Percentiles rank a stretch among this genome's conserved stretches.
Evolutionary conservation across 331 rosid species (phyloP).

Genomic region (Pyracantha coccinea): DNA sequence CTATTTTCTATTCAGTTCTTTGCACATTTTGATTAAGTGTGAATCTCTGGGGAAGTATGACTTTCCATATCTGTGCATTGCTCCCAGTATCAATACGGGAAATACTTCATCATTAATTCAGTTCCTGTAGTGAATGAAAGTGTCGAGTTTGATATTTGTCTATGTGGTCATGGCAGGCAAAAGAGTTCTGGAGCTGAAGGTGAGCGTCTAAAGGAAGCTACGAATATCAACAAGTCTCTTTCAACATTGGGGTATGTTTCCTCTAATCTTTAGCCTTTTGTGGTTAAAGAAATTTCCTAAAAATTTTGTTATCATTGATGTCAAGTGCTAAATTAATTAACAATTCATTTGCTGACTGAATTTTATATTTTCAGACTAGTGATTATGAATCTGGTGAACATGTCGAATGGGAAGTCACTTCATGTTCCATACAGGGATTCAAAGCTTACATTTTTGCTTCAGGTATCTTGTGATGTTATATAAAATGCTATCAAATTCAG

Average conservation of each 20-base stretch:
- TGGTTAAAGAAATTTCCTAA: not conserved
- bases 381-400: constrained; percentile 84
- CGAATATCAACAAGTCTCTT: constrained; percentile 95
- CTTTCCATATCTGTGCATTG: not conserved
- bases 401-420: constrained; percentile 85
- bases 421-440: constrained; percentile 98
- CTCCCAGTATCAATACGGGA: not conserved
- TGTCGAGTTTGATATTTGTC: not conserved
- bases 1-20: not conserved
- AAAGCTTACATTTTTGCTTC: constrained; percentile 95
- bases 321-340: not conserved
- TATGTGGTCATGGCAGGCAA: constrained; percentile 45
- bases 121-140: not conserved
- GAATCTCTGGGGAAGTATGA: not conserved
- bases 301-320: not conserved
- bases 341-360: not conserved
- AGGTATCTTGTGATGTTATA: constrained; percentile 42
- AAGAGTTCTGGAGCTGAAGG: constrained; percentile 99
- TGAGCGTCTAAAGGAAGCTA: constrained; percentile 98
- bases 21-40: not conserved
- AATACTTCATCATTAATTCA: not conserved
- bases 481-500: constrained; percentile 1
- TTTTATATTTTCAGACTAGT: constrained; percentile 70
- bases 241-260: constrained; percentile 57
- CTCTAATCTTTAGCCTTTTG: not conserved